These are phyloP conservation scores for Strombidium stylifer DNA, from an alignment of 73 alveolate genomes.

Conservation along the genomic window DNA sequence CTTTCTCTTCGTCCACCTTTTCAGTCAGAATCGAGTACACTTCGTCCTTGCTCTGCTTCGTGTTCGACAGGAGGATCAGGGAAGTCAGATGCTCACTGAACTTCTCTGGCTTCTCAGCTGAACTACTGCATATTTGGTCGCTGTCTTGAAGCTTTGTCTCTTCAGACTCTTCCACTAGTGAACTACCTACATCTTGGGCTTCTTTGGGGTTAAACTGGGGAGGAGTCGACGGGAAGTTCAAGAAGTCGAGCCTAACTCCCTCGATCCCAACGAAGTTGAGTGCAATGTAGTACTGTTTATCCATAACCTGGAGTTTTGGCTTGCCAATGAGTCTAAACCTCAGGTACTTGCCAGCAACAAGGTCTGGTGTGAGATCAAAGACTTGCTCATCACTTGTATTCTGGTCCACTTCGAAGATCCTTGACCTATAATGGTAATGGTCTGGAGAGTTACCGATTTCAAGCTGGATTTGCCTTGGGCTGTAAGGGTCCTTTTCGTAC, in stretches of 20 bases:
- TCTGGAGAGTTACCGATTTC: slow-evolving; percentile 21
- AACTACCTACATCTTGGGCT: too few relatives aligned
- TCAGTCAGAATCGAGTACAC: too few relatives aligned
- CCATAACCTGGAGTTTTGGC: slow-evolving; percentile 20
- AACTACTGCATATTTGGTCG: too few relatives aligned
- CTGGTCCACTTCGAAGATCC: not conserved
- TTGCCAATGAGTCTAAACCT: slow-evolving; percentile 27
- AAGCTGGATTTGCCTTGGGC: slow-evolving; percentile 8
- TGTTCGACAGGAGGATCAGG: too few relatives aligned
- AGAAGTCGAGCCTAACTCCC: slow-evolving; percentile 1
- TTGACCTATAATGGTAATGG: slow-evolving; percentile 1
- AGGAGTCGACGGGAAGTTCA: too few relatives aligned
- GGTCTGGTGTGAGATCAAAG: slow-evolving; percentile 13
- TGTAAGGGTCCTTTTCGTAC: not conserved
- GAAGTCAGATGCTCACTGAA: too few relatives aligned
- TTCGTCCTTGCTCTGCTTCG: too few relatives aligned
- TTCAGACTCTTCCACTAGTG: too few relatives aligned
- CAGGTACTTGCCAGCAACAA: slow-evolving; percentile 27
- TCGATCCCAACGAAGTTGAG: slow-evolving; percentile 12
- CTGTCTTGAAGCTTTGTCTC: too few relatives aligned
- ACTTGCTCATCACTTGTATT: slow-evolving; percentile 8
- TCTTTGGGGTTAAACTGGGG: too few relatives aligned
- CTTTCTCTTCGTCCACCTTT: too few relatives aligned
- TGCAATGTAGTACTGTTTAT: slow-evolving; percentile 13
- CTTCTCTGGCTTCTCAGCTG: too few relatives aligned